Percentiles rank a stretch among this genome's conserved stretches.
phyloP scores from a whole-genome alignment of 2,329 filamentous ascomycete genomes.

The Hypoxylon sp. region DNA sequence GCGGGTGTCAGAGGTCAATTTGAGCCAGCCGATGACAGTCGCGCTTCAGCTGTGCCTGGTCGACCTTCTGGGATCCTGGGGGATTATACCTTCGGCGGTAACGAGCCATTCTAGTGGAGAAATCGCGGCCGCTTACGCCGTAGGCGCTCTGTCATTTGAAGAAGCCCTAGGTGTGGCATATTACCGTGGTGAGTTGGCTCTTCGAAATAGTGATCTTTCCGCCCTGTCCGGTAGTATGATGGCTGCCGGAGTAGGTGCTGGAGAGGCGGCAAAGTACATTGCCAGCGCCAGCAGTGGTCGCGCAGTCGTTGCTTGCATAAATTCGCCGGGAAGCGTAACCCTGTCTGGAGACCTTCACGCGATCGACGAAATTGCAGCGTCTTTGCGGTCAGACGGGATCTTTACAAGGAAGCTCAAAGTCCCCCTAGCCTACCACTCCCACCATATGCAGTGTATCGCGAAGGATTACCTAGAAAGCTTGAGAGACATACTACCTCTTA shows the following conservation, averaged over 20 bases:
- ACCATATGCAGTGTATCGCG: conserved; percentile 48
- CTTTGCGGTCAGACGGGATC: conserved; percentile 28
- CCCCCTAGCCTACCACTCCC: conserved; percentile 53
- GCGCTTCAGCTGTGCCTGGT: conserved; percentile 46
- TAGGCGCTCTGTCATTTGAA: conserved; percentile 45
- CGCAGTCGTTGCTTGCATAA: conserved; percentile 48
- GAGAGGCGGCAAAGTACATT: conserved; percentile 19
- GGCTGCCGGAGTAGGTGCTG: conserved; percentile 31
- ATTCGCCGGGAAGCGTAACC: conserved; percentile 53
- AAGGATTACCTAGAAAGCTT: conserved; percentile 39
- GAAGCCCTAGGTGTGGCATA: conserved; percentile 38
- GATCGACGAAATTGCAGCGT: conserved; percentile 20
- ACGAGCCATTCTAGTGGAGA: conserved; percentile 54
- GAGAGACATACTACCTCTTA: neutral
- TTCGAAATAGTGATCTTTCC: neutral
- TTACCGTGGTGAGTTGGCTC: conserved; percentile 33
- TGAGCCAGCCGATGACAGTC: conserved; percentile 36
- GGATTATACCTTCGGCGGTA: conserved; percentile 35
- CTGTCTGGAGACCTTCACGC: conserved; percentile 49
- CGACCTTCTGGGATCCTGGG: conserved; percentile 34
- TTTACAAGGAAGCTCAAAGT: conserved; percentile 51
- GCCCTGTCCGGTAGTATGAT: conserved; percentile 42
- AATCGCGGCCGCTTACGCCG: conserved; percentile 60
- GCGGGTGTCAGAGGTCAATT: conserved; percentile 23
- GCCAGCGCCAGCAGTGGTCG: conserved; percentile 4